Conservation (phyloP, 352 stramenopile genomes). For the Phytophthora sojae region DNA sequence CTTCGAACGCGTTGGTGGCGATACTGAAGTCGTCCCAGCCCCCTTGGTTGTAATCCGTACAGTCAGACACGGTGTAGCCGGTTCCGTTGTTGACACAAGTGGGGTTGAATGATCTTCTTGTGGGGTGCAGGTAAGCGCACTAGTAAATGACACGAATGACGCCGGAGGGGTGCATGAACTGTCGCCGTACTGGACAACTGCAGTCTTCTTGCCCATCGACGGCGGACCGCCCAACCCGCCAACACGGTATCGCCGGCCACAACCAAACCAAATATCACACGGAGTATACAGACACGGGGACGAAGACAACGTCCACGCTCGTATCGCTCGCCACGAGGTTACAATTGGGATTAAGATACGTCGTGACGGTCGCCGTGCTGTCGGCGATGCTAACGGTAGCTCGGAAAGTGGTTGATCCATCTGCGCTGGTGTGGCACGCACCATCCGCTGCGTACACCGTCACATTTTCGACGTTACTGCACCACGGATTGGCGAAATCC, state of each 20-base stretch:
- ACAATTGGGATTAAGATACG: conserved; percentile 5
- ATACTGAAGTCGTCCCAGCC: conserved; percentile 11
- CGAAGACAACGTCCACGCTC: conserved; percentile 11
- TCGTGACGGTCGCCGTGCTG: conserved; percentile 9
- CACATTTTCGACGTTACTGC: background rate
- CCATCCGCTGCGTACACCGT: conserved; percentile 15
- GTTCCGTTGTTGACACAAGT: background rate
- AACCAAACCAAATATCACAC: conserved; percentile 5
- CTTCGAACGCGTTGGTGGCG: background rate
- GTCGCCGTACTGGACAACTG: background rate
- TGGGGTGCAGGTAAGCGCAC: background rate
- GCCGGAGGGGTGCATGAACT: background rate
- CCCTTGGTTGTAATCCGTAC: conserved; percentile 1
- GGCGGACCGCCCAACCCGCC: conserved; percentile 7
- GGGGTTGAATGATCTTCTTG: conserved; percentile 9
- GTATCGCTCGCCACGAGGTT: conserved; percentile 1
- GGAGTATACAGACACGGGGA: conserved; percentile 1
- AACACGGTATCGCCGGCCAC: conserved; percentile 3
- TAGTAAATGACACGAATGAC: background rate
- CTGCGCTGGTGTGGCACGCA: conserved; percentile 1
- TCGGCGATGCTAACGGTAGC: conserved; percentile 3
- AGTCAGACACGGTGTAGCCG: conserved; percentile 15
- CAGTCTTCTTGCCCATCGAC: background rate
- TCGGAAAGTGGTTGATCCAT: background rate
- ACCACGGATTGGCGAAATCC: conserved; percentile 6